Base-by-base conservation (phyloP, 2,329 filamentous ascomycete species). In the Fusarium guadeloupense region DNA sequence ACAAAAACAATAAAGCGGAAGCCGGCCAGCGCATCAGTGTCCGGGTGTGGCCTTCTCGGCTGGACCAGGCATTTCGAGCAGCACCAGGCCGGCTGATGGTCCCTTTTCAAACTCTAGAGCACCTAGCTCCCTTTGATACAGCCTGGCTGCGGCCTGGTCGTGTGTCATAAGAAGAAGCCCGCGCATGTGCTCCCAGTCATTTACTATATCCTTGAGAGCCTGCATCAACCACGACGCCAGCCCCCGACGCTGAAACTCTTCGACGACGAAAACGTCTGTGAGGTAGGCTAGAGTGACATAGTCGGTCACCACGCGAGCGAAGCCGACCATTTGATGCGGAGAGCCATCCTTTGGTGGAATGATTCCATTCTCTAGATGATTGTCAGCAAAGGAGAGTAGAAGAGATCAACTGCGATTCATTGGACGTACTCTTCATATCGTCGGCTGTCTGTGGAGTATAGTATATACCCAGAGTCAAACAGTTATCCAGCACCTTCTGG, bases 201-300 rank as follows among this genome's bases (percentile, higher is more conserved):
- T 74, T 31, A 86, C 69, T 4, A 83, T 72, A 64, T 89, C 85
- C 61, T 85, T 81, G 54, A 89, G 74, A 64, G 83, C 86, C 6
- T 77, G 73, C 71, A 90, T 82, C 69, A 91, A 74, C 86, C 87
- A 91, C 37, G 77, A 82, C 4, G 85, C 89, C 2, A 92, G 77
- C 0, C 89, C 88, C 9, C 80, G 77, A 5, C 83, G 81, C 69
- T 89, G 87, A 66, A 86, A 84, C 33, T 82, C 79, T 1, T 83
- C 78, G 4, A 85, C 71, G 19, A 91, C 78, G 71, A 89, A 91
- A 17, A 91, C 85, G 68, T 91, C 89, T 21, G 88, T 89, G 48
- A 80, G 75, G 54, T 90, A 92, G 28, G 83, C 87, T 65, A 91
- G 85, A 0, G 88, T 89, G 40, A 86, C 81, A 67, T 84, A 83